Conservation (phyloP, 208 protist species). For the Leishmania gerbilli region DNA sequence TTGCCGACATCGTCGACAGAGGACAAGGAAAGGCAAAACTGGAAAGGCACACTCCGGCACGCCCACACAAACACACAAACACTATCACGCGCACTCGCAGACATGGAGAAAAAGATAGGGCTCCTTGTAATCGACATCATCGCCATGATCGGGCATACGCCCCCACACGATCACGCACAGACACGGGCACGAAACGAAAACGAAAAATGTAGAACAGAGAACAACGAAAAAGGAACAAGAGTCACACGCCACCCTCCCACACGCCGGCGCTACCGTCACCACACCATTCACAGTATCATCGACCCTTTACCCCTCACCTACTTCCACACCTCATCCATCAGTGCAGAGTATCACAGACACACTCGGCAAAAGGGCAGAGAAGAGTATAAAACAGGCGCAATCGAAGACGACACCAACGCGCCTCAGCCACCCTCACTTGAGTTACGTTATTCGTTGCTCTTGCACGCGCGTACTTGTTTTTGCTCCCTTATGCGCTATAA, state of each 20-base stretch:
- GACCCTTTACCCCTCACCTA: neutral
- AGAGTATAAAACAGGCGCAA: neutral
- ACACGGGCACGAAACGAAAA: neutral
- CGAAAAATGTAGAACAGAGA: neutral
- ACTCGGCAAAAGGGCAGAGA: neutral
- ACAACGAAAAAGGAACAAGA: neutral
- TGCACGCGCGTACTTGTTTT: neutral
- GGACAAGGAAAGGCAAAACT: constrained; percentile 2
- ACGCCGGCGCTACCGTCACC: neutral
- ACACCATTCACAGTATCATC: neutral
- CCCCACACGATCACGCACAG: neutral
- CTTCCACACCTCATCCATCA: neutral
- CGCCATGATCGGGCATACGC: neutral
- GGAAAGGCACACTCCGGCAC: neutral
- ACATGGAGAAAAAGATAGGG: constrained; percentile 5
- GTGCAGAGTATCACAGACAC: neutral
- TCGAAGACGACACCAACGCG: neutral
- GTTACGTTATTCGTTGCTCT: neutral
- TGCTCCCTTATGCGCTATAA: neutral
- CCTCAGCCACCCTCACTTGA: neutral
- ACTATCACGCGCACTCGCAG: neutral
- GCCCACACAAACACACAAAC: constrained; percentile 3
- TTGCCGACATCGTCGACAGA: neutral
- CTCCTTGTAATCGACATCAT: neutral
- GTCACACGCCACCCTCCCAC: neutral